These are phyloP conservation scores for Trametes sp. DNA, from an alignment of 1,284 basidiomycete genomes.

Conservation along the genomic window DNA sequence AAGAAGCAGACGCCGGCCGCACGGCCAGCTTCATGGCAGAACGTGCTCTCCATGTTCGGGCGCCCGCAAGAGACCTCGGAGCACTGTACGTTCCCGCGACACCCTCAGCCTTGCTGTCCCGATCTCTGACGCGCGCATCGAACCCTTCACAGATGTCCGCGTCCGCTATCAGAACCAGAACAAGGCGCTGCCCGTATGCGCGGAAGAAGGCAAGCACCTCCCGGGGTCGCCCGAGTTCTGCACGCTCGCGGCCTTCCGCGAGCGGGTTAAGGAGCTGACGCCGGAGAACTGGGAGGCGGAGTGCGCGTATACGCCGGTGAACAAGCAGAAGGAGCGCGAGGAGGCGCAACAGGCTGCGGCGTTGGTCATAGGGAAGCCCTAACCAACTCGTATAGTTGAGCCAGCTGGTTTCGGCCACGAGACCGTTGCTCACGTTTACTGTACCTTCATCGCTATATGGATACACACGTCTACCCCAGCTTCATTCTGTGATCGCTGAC, in stretches of 20 bases:
- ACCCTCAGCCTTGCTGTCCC: neutral
- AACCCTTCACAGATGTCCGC: constrained; percentile 61
- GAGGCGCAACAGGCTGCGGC: constrained; percentile 24
- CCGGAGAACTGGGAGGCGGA: constrained; percentile 71
- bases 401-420: too few species aligned
- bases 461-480: too few species aligned
- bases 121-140: neutral
- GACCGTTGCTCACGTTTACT: too few species aligned
- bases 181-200: constrained; percentile 72
- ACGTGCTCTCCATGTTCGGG: constrained; percentile 37
- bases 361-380: constrained; percentile 23
- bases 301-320: constrained; percentile 46
- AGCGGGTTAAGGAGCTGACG: constrained; percentile 67
- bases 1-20: constrained; percentile 39
- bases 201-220: constrained; percentile 71
- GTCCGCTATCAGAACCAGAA: constrained; percentile 81
- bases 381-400: neutral
- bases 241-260: constrained; percentile 71
- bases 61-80: constrained; percentile 35
- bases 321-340: constrained; percentile 29
- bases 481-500: too few species aligned
- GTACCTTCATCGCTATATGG: too few species aligned
- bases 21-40: constrained; percentile 39
- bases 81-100: constrained; percentile 49
- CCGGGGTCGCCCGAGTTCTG: constrained; percentile 81